A percentile compares a stretch with the other conserved stretches of the same genome.
Conservation (phyloP, 495 filamentous ascomycete genomes). For the Ascodesmis nigricans region DNA sequence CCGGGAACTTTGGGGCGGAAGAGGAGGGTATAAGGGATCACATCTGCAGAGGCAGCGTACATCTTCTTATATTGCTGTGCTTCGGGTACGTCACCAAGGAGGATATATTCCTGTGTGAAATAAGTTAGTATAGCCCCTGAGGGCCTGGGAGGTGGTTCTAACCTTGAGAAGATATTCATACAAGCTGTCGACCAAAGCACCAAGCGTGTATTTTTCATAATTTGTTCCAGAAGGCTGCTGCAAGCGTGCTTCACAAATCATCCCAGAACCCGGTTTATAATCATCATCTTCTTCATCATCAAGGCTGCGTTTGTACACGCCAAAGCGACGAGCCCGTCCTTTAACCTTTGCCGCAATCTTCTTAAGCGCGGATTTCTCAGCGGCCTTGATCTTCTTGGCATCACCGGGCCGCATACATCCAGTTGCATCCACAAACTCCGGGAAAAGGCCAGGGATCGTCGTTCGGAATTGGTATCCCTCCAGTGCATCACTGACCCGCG, state of each 20-base stretch:
- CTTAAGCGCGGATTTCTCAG: neutral
- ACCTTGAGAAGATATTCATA: conserved; percentile 92
- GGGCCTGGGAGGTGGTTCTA: conserved; percentile 10
- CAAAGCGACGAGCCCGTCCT: too few species aligned
- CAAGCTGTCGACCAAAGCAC: conserved; percentile 67
- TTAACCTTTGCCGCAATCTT: too few species aligned
- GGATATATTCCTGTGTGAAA: conserved; percentile 27
- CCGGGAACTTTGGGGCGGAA: conserved; percentile 41
- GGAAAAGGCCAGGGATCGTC: conserved; percentile 64
- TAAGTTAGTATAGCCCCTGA: conserved; percentile 10
- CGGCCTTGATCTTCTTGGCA: neutral
- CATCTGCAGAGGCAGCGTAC: conserved; percentile 51
- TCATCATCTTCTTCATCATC: too few species aligned
- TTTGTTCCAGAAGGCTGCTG: too few species aligned
- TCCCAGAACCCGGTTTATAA: too few species aligned
- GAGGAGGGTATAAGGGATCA: conserved; percentile 51
- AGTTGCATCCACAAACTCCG: conserved; percentile 54
- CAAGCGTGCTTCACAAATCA: too few species aligned
- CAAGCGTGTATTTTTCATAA: conserved; percentile 42
- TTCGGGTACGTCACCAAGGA: conserved; percentile 48
- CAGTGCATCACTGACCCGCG: conserved; percentile 71
- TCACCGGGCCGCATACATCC: conserved; percentile 39
- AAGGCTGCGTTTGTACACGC: too few species aligned
- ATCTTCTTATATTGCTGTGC: conserved; percentile 60
- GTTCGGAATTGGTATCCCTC: conserved; percentile 55